Conservation (phyloP, 345 rosid genomes). For the Acer saccharum region DNA sequence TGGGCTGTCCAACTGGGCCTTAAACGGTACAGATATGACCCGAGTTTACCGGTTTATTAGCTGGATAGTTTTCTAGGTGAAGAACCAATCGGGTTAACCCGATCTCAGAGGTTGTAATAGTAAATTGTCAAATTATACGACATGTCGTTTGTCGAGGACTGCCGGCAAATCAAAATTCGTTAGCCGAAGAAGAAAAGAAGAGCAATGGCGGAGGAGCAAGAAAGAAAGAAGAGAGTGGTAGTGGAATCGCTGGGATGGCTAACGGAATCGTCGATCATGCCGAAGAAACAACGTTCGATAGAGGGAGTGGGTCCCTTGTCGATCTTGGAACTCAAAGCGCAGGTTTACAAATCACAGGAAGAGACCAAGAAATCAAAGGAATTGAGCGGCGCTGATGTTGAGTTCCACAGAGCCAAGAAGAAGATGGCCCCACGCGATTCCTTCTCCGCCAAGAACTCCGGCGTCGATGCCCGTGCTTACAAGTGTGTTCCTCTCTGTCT, state of each 20-base stretch:
- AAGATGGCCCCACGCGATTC: slow-evolving; percentile 48
- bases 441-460: slow-evolving; percentile 71
- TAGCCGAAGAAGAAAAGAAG: neutral
- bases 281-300: slow-evolving; percentile 82
- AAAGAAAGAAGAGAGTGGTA: slow-evolving; percentile 59
- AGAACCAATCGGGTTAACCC: too few relatives aligned
- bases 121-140: neutral
- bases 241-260: slow-evolving; percentile 96
- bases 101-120: too few relatives aligned
- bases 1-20: too few relatives aligned
- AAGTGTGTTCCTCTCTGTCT: slow-evolving; percentile 41
- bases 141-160: neutral
- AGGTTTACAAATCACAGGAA: slow-evolving; percentile 84
- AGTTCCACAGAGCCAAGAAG: slow-evolving; percentile 81
- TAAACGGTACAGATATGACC: too few relatives aligned
- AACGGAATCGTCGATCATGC: slow-evolving; percentile 89
- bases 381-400: slow-evolving; percentile 48
- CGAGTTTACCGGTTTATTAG: too few relatives aligned
- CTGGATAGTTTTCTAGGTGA: too few relatives aligned
- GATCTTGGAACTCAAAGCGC: slow-evolving; percentile 87
- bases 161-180: neutral
- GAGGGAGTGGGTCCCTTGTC: slow-evolving; percentile 92
- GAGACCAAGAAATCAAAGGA: slow-evolving; percentile 74
- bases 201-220: slow-evolving; percentile 41
- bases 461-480: slow-evolving; percentile 74